Base-by-base conservation (phyloP, 192 early-diverging fungal species). In the Chytriomyces sp. region DNA sequence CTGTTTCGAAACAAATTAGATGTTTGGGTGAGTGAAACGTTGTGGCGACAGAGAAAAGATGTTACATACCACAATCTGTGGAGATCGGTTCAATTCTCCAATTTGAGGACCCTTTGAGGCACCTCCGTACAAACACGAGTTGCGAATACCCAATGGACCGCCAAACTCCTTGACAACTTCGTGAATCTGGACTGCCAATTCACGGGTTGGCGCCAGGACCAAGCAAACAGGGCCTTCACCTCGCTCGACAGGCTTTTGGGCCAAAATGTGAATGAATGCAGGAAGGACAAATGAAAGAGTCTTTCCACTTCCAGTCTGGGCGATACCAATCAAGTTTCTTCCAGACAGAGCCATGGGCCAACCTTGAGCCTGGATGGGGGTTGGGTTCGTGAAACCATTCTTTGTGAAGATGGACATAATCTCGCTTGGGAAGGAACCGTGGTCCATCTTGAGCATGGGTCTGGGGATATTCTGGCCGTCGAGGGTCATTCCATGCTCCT, bases 331-430 rank as follows among this genome's bases (percentile, higher is more conserved):
- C 10, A 94, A 87, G 86, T 98, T 94, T 72, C 93, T 91, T 24
- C 90, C 88, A 69, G 90, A 89, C 10, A 95, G 86, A 80, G 93
- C 88, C 80, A 97, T 93, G 45, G 96, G 94, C 95, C 96, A 98
- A 77, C 93, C 94, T 24, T 91, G 91, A 6, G 96, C 92, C 83
- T 98, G 97, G 75, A 98, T 97, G 11, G 97, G 95, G 2, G 95
- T 97, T 11, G 97, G 97, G 53, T 87, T 86, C 45, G 90, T 75
- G 73, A 97, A 98, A 0, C 83, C 83, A n/a, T 61, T 72, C 45
- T 83, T 85, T 79, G 85, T 83, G 77, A 86, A 74, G 20, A 60
- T 26, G 10, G 45, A 82, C 72, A 94, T 84, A 67, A 97, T 85
- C 50, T 88, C 81, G 35, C 82, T 75, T 64, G 89, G 87, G 67